Conservation (phyloP, 257 asterid genomes). For the Solanum bukasovii region DNA sequence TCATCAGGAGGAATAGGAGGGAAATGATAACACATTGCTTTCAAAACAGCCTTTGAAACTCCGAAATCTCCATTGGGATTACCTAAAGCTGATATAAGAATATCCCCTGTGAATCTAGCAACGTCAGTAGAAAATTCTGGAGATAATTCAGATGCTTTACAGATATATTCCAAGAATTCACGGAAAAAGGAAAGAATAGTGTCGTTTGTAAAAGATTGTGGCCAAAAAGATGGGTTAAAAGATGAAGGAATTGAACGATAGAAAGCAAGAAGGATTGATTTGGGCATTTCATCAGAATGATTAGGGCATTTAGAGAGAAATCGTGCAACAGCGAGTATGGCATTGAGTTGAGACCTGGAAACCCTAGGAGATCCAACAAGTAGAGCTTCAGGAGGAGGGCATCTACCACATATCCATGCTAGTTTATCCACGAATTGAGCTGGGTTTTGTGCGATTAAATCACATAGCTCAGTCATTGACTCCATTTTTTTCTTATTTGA, state of each 20-base stretch:
- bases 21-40: constrained; percentile 51
- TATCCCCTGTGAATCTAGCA: constrained; percentile 68
- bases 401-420: constrained; percentile 84
- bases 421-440: constrained; percentile 52
- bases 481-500: constrained; percentile 24
- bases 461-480: constrained; percentile 77
- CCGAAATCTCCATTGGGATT: constrained; percentile 25
- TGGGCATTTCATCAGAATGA: constrained; percentile 54
- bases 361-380: constrained; percentile 70
- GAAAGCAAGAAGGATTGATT: constrained; percentile 59
- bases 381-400: constrained; percentile 69
- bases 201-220: constrained; percentile 60
- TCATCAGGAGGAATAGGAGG: constrained; percentile 67
- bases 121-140: constrained; percentile 60
- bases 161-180: constrained; percentile 52
- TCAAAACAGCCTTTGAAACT: constrained; percentile 46
- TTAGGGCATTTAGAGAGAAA: constrained; percentile 65
- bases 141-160: constrained; percentile 44
- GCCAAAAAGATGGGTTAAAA: constrained; percentile 66
- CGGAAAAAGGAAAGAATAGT: constrained; percentile 50
- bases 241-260: constrained; percentile 72
- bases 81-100: constrained; percentile 44
- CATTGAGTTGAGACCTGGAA: constrained; percentile 84
- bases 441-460: constrained; percentile 64
- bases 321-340: constrained; percentile 65